Evolutionary conservation across 495 filamentous ascomycete genomes (phyloP).

Genomic region (Pyrenula massariospora): DNA sequence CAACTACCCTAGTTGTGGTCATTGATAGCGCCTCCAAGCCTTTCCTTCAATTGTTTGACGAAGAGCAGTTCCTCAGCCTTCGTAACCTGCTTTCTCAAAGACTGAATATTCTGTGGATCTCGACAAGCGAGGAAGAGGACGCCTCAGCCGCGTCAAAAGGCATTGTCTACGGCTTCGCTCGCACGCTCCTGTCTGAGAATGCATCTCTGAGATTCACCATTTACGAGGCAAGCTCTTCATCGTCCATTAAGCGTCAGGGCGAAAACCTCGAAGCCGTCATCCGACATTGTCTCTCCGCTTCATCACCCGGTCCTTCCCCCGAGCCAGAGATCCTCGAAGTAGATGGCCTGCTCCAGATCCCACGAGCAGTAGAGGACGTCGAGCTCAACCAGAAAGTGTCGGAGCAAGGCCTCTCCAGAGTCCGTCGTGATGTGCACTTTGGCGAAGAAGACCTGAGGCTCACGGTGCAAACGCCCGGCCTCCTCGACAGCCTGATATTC

Average conservation of each 20-base stretch:
- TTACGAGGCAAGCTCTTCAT: conserved; percentile 3
- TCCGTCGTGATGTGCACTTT: neutral
- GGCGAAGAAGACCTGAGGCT: neutral
- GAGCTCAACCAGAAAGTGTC: neutral
- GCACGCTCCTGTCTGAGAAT: conserved; percentile 6
- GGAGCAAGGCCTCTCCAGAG: neutral
- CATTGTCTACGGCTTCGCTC: conserved; percentile 8
- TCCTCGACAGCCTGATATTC: conserved; percentile 21
- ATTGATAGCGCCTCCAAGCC: neutral
- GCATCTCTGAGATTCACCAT: neutral
- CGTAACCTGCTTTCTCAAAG: conserved; percentile 1
- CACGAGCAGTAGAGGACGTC: neutral
- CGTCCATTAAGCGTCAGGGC: too few relatives aligned
- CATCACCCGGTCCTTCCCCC: neutral
- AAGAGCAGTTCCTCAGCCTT: conserved; percentile 2
- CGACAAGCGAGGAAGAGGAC: conserved; percentile 1
- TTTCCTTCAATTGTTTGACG: conserved; percentile 1
- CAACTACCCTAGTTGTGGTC: neutral
- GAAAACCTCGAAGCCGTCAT: neutral
- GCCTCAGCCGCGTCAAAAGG: conserved; percentile 3
- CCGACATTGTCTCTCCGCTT: neutral
- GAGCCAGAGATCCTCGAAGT: conserved; percentile 1
- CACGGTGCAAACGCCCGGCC: neutral
- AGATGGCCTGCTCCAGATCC: neutral
- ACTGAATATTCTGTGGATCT: conserved; percentile 6